Base-by-base conservation (phyloP, 2,329 filamentous ascomycete genomes). In the Aspergillus piperis region DNA sequence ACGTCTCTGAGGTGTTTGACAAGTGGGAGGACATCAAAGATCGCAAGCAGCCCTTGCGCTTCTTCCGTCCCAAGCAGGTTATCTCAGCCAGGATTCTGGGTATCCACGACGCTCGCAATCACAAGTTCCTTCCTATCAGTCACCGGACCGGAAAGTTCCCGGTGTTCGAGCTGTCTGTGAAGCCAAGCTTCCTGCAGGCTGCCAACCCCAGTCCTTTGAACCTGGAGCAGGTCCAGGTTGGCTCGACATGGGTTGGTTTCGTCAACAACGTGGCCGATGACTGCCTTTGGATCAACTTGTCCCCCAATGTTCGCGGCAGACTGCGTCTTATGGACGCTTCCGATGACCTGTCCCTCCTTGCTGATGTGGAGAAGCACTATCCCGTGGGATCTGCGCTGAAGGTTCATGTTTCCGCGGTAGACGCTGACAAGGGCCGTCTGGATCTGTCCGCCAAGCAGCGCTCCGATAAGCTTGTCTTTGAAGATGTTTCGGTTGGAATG, bases 1-100 rank as follows among this genome's bases (percentile, higher is more conserved):
- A 97, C 71, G 86, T 95, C 5, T 96, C 95, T 1, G 92, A 98
- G 73, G 79, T 93, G 11, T 99, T 96, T 73, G 90, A 97, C 73
- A 83, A 82, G 10, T 97, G 90, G 89, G 90, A 96, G 50, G 88
- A 94, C 47, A 95, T 99, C 69, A 83, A 86, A 58, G 87, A 97
- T 71, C 85, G 88, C 60, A 96, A 94, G 76, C 82, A 87, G 27
- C 94, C 95, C 1, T 81, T 98, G n/a, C 81, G 82, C 58, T 84
- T 85, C 63, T 96, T 96, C 78, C 84, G 86, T 63, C 81, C 83
- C 54, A 90, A 90, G 67, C 86, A 94, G 60, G 79, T 87, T 49
- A 77, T 97, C 30, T 80, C 85, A 13, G 92, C 93, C 41, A 90
- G 88, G 70, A 84, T 97, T 39, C 82, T 98, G 38, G 94, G 93